Evolutionary conservation across 129 eudicot species (phyloP).

Genomic region (Oenanthe sinensis): DNA sequence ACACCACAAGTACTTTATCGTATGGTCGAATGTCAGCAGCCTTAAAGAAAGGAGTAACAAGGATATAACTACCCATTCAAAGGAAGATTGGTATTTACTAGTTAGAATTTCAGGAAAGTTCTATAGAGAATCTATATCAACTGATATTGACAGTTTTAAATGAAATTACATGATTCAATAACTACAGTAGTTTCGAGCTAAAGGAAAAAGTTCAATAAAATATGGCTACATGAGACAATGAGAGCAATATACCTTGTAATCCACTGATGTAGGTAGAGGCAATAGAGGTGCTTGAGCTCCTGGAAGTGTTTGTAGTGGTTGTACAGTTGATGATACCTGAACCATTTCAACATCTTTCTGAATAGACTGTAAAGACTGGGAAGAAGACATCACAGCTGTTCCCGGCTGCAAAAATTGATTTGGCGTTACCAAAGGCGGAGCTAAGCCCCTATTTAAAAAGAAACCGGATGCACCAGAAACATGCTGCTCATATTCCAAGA

Average conservation of each 20-base stretch:
- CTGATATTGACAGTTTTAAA: neutral
- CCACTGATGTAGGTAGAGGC: slow-evolving; percentile 25
- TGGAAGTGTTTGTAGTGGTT: slow-evolving; percentile 2
- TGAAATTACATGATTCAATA: neutral
- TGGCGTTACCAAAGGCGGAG: slow-evolving; percentile 25
- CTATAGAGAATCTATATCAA: neutral
- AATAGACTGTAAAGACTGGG: slow-evolving; percentile 15
- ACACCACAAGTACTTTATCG: neutral
- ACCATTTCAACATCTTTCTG: slow-evolving; percentile 23
- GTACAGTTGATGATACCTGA: slow-evolving; percentile 19
- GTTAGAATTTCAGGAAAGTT: neutral
- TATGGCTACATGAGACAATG: neutral
- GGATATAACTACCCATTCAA: neutral
- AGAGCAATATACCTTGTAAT: slow-evolving; percentile 14
- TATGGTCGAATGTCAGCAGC: neutral
- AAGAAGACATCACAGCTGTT: slow-evolving; percentile 8
- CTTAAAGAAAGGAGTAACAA: neutral
- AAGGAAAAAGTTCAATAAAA: neutral
- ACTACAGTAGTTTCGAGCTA: neutral
- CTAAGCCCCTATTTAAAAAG: slow-evolving; percentile 1
- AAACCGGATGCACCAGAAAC: slow-evolving; percentile 13
- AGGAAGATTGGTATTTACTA: neutral
- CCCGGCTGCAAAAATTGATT: slow-evolving; percentile 31
- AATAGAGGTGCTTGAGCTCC: slow-evolving; percentile 25
- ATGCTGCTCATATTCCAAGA: slow-evolving; percentile 9